These are phyloP conservation scores for Dipodascus albidus DNA, from an alignment of 805 yeast genomes.

Conservation along the genomic window DNA sequence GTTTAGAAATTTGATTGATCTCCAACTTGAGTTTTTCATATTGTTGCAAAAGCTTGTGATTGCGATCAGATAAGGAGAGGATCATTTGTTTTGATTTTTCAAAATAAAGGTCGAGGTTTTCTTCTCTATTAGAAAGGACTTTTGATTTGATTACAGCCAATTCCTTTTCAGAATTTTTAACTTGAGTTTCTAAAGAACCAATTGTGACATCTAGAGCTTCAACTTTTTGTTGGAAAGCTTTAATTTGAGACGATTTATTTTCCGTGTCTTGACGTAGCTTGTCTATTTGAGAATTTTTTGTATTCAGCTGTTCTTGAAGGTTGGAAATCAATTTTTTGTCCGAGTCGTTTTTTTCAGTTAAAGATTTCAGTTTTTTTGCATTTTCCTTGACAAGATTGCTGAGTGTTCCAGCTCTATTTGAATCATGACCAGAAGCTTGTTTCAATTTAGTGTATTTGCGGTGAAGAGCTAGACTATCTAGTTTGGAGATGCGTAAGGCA, in stretches of 20 bases:
- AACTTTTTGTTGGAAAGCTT: conserved; percentile 13
- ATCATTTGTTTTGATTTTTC: neutral
- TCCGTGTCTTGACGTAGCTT: conserved; percentile 27
- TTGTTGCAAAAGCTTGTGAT: neutral
- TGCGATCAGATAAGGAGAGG: neutral
- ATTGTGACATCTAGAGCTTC: conserved; percentile 6
- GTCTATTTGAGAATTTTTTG: conserved; percentile 21
- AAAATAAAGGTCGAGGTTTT: neutral
- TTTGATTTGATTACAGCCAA: conserved; percentile 4
- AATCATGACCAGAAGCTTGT: conserved; percentile 1
- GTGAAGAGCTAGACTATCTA: neutral
- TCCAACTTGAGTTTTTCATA: neutral
- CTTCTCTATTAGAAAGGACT: conserved; percentile 9
- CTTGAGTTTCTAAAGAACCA: conserved; percentile 11
- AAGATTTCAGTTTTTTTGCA: neutral
- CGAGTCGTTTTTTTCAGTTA: neutral
- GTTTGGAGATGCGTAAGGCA: neutral
- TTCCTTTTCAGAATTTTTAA: neutral
- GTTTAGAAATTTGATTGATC: neutral
- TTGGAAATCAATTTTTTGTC: neutral
- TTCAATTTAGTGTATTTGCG: neutral
- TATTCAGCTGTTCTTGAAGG: conserved; percentile 7
- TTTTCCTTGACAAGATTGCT: neutral
- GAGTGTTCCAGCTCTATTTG: conserved; percentile 3
- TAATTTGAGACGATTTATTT: conserved; percentile 22